Conservation (phyloP, 176 grass and related monocot species). For the Luzula sylvatica region DNA sequence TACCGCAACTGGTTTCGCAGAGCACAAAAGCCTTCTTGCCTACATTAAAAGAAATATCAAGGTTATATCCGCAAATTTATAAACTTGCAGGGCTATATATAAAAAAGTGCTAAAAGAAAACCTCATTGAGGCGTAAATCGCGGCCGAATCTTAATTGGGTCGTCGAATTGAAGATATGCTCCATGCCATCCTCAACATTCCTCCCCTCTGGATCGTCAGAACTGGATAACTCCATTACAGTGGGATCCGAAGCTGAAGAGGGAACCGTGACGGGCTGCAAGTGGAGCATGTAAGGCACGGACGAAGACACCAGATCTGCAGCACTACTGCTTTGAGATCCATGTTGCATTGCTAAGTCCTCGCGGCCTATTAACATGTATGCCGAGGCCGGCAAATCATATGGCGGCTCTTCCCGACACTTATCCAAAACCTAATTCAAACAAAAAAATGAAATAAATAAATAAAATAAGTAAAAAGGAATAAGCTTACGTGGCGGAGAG, state of each 20-base stretch:
- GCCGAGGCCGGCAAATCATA: constrained; percentile 73
- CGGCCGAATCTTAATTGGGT: constrained; percentile 79
- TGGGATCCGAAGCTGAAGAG: constrained; percentile 43
- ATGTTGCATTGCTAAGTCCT: constrained; percentile 69
- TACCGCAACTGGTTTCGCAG: constrained; percentile 72
- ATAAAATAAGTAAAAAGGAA: not conserved
- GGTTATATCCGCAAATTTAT: constrained; percentile 1
- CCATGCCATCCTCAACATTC: constrained; percentile 96
- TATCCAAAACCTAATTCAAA: constrained; percentile 56
- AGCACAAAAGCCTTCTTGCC: constrained; percentile 89
- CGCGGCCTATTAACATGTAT: constrained; percentile 84
- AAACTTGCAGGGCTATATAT: not conserved
- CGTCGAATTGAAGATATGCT: constrained; percentile 88
- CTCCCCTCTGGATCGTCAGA: constrained; percentile 62
- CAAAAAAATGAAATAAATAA: constrained; percentile 7
- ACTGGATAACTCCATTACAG: constrained; percentile 51
- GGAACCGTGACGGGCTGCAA: constrained; percentile 76
- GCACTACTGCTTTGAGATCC: constrained; percentile 35
- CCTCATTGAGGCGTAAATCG: constrained; percentile 95
- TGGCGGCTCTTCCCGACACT: constrained; percentile 81
- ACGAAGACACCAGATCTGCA: constrained; percentile 56
- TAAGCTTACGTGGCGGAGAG: constrained; percentile 78
- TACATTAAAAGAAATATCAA: constrained; percentile 19
- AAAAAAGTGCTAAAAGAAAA: constrained; percentile 29
- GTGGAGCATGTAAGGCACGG: constrained; percentile 95